Conservation (phyloP, 495 filamentous ascomycete genomes). For the Pyronema domesticum region DNA sequence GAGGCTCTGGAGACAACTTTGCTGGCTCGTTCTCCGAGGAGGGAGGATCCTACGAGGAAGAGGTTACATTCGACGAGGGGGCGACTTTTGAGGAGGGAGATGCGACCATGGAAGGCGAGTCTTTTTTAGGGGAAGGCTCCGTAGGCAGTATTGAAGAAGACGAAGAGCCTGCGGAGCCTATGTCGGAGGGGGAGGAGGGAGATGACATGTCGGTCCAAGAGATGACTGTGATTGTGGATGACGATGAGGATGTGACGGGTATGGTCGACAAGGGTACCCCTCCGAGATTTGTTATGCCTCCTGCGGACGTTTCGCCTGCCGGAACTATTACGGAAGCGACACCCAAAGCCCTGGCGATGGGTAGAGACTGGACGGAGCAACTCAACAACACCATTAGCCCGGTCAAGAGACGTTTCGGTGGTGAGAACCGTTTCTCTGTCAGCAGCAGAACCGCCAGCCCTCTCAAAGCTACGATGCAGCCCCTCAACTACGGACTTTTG, state of each 20-base stretch:
- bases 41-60: slow-evolving; percentile 28
- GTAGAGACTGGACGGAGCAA: slow-evolving; percentile 71
- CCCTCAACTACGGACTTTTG: slow-evolving; percentile 21
- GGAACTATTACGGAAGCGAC: slow-evolving; percentile 4
- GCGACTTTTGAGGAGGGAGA: slow-evolving; percentile 30
- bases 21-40: not conserved
- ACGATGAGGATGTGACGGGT: slow-evolving; percentile 63
- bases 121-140: slow-evolving; percentile 84
- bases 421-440: slow-evolving; percentile 18
- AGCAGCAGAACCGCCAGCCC: slow-evolving; percentile 10
- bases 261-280: slow-evolving; percentile 35
- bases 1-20: slow-evolving; percentile 3
- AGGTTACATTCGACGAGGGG: slow-evolving; percentile 38
- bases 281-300: not conserved
- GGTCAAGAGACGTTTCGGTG: slow-evolving; percentile 25
- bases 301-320: not conserved
- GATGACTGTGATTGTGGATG: slow-evolving; percentile 25
- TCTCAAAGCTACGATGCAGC: slow-evolving; percentile 15
- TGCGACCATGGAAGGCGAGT: slow-evolving; percentile 32
- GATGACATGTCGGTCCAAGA: slow-evolving; percentile 38
- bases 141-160: slow-evolving; percentile 58
- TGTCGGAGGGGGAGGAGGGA: slow-evolving; percentile 46
- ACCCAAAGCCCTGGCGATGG: slow-evolving; percentile 29
- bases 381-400: slow-evolving; percentile 84
- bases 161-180: slow-evolving; percentile 44